Base-by-base conservation (phyloP, 2,329 filamentous ascomycete genomes). In the Ilyonectria destructans region DNA sequence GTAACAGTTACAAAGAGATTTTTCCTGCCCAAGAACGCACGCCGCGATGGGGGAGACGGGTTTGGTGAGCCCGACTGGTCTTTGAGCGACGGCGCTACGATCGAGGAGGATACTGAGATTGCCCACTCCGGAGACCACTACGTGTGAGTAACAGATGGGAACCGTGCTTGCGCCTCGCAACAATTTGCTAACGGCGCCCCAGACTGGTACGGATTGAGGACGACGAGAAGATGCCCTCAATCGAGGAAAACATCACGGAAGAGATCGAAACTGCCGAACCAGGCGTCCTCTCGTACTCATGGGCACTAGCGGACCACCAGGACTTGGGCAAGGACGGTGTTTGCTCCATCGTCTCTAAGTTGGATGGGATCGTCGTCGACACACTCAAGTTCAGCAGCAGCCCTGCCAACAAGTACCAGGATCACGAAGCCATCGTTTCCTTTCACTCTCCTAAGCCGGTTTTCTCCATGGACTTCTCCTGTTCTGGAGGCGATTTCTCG, bases 301-400 rank as follows among this genome's bases (percentile, higher is more conserved):
- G 57, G 62, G 57, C 62, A 6, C 62, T 59, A 10, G 51, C 62
- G 21, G 62, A 55, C 15, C 33, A 19, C 17, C 45, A 63, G 21
- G 40, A 52, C 55, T 67, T 58, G 21, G 59, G 56, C 35, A 12
- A n/a, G 10, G 29, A 56, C 17, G 62, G 62, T 21, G 15, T 33
- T 9, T 65, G 62, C 40, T 55, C 48, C 56, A 59, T 65, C 49
- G 21, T 56, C 29, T 55, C 57, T 17, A 54, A 55, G 29, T 17
- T 60, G 17, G 62, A 65, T 19, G 57, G 49, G 13, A 21, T 60
- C 31, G 57, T 56, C 19, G 40, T 60, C 37, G 62, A 65, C 56
- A 55, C 37, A 9, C 35, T 65, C n/a, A 5, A 26, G 4, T 60
- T 65, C 35, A 31, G n/a, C 40, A 26, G 26, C 26, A 51, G 21